Base-by-base conservation (phyloP, 208 protist species). In the Leishmania mexicana region DNA sequence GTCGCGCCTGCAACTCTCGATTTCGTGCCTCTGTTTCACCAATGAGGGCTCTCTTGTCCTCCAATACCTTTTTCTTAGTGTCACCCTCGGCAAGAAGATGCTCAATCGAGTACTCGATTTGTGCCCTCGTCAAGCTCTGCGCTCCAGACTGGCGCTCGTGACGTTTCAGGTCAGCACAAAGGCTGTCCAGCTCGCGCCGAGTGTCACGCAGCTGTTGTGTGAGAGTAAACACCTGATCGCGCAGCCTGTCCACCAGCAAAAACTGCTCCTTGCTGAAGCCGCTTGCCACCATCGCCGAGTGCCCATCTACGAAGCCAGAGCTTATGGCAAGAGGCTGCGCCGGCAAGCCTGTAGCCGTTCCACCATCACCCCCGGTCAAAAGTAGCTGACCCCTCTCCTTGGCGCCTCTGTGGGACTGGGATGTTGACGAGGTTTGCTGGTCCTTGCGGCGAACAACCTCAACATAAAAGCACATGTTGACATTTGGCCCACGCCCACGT, bases 251-350 rank as follows among this genome's bases (percentile, higher is more conserved):
- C 21, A 94, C 87, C 40, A 94, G 78, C 7, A 94, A 42, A 78
- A 94, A 89, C 76, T 94, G 90, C 42, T 96, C 90, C 51, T 78
- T 87, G 84, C 84, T 94, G 75, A 96, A 92, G 19, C 90, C 92
- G 47, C 75, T 79, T 10, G 81, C 47, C 7, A 65, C 73, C 5
- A 64, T 45, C 13, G 70, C 54, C 19, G 51, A 24, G 28, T 51
- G 19, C 13, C 15, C 58, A 42, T 72, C 60, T 21, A 35, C 72
- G 6, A 21, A 71, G 10, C 28, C 64, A 35, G 47, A 68, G 31
- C 38, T 19, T 11, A 78, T 64, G 47, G 65, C 80, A 54, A 85
- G 76, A 45, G 42, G 45, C 54, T 70, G 75, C 64, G 82, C 53
- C 15, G 51, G 57, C 28, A 24, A 60, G 7, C 38, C 45, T 35